These are phyloP conservation scores for Diaporthe longicolla DNA, from an alignment of 2,329 filamentous ascomycete genomes.

Conservation along the genomic window DNA sequence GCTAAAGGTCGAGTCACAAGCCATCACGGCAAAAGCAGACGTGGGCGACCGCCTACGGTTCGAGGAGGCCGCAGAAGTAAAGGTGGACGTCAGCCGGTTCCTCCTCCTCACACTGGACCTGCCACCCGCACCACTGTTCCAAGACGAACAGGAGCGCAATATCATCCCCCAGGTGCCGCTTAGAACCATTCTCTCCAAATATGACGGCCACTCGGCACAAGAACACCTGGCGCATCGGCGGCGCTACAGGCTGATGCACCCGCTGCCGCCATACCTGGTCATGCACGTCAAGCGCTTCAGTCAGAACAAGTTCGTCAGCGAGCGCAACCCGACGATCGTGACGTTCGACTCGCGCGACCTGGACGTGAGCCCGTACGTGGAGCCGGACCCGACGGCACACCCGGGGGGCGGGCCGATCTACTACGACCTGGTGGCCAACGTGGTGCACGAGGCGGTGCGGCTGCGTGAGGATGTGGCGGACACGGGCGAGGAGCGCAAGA, in stretches of 20 bases:
- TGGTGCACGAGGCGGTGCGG: conserved; percentile 87
- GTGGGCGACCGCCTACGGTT: conserved; percentile 90
- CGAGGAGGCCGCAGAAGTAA: conserved; percentile 88
- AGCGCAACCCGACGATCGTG: conserved; percentile 98
- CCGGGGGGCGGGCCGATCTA: conserved; percentile 85
- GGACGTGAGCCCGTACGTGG: conserved; percentile 91
- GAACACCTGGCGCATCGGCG: conserved; percentile 91
- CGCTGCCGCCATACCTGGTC: conserved; percentile 89
- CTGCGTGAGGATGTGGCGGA: conserved; percentile 88
- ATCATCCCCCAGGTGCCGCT: conserved; percentile 96
- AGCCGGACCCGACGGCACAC: conserved; percentile 82
- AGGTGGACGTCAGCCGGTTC: conserved; percentile 83
- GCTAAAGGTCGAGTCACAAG: conserved; percentile 92
- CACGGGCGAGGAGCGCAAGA: conserved; percentile 87
- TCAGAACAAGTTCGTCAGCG: conserved; percentile 94
- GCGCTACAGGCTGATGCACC: conserved; percentile 90
- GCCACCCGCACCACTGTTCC: conserved; percentile 92
- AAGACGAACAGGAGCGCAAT: conserved; percentile 93
- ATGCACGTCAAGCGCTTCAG: conserved; percentile 98
- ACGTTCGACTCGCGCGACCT: conserved; percentile 89
- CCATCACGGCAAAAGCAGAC: conserved; percentile 92
- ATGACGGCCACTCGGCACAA: conserved; percentile 89
- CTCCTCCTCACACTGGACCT: conserved; percentile 94
- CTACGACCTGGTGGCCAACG: conserved; percentile 97
- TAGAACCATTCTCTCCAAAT: conserved; percentile 87